These are phyloP conservation scores for Tanacetum coccineum DNA, from an alignment of 129 eudicot genomes.

Conservation along the genomic window DNA sequence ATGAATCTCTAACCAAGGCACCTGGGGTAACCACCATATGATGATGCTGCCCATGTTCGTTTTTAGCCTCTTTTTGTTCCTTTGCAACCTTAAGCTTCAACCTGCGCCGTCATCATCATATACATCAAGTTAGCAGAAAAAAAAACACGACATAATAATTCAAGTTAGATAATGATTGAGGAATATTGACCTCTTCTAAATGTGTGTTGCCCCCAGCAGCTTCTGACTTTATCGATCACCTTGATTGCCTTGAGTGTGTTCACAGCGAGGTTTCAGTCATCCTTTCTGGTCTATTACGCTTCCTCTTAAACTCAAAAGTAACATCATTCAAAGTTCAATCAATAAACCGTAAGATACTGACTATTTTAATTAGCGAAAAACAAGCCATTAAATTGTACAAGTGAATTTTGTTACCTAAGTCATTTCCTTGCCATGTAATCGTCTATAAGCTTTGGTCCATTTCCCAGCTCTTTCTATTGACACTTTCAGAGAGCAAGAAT, in stretches of 20 bases:
- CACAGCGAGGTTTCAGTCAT: slow-evolving; percentile 72
- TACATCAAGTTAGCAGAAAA: neutral
- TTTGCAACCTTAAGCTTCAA: slow-evolving; percentile 42
- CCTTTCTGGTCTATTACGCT: slow-evolving; percentile 93
- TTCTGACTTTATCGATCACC: slow-evolving; percentile 55
- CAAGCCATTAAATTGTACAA: neutral
- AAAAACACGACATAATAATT: neutral
- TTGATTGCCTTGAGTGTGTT: too few species aligned
- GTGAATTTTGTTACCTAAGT: slow-evolving; percentile 54
- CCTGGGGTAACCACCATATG: slow-evolving; percentile 60
- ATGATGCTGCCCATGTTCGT: too few species aligned
- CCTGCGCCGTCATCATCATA: slow-evolving; percentile 29
- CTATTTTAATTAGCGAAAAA: neutral
- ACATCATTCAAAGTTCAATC: slow-evolving; percentile 45
- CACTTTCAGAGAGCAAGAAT: too few species aligned
- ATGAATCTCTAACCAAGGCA: too few species aligned
- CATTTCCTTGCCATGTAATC: slow-evolving; percentile 94
- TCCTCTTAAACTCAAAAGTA: slow-evolving; percentile 95
- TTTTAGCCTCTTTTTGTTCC: slow-evolving; percentile 37
- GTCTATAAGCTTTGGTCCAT: slow-evolving; percentile 92
- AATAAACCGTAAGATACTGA: neutral
- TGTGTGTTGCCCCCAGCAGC: too few species aligned
- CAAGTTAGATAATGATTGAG: too few species aligned
- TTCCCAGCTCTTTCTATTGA: too few species aligned
- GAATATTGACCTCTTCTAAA: too few species aligned